Conservation (phyloP, 2,329 filamentous ascomycete species). For the Didymella glomerata region DNA sequence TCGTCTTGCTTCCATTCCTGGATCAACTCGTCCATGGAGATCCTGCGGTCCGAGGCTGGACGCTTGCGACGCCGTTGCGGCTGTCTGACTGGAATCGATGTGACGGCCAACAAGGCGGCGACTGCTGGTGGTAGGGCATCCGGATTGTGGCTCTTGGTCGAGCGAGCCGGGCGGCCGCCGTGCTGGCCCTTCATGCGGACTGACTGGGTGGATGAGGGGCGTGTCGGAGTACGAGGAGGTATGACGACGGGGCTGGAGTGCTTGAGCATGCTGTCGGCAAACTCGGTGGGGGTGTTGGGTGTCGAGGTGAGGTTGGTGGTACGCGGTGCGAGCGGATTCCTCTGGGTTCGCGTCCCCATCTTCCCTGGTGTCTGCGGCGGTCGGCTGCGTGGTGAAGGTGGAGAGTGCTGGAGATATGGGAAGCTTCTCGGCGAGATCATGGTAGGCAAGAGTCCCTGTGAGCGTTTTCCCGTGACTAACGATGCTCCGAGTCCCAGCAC, state of each 20-base stretch:
- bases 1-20: conserved; percentile 63
- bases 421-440: conserved; percentile 60
- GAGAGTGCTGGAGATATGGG: conserved; percentile 50
- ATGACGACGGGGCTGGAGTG: conserved; percentile 56
- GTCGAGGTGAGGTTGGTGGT: conserved; percentile 25
- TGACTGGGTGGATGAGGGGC: conserved; percentile 43
- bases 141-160: conserved; percentile 49
- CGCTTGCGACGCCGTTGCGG: conserved; percentile 52
- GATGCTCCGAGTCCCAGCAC: conserved; percentile 25
- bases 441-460: conserved; percentile 32
- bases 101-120: conserved; percentile 66
- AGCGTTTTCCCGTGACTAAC: conserved; percentile 41
- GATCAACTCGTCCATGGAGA: conserved; percentile 66
- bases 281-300: conserved; percentile 17
- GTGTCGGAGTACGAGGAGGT: conserved; percentile 47
- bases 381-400: conserved; percentile 43
- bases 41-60: conserved; percentile 53
- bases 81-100: conserved; percentile 64
- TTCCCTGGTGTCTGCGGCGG: conserved; percentile 29
- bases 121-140: conserved; percentile 63
- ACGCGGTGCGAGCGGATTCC: conserved; percentile 29
- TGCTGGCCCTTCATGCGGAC: conserved; percentile 45
- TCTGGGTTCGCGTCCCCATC: conserved; percentile 43
- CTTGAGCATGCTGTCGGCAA: conserved; percentile 35
- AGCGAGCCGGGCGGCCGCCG: conserved; percentile 39